Percentiles rank a stretch among this genome's conserved stretches.
phyloP scores from a whole-genome alignment of 345 rosid species.

The Psidium friedrichsthalianum region DNA sequence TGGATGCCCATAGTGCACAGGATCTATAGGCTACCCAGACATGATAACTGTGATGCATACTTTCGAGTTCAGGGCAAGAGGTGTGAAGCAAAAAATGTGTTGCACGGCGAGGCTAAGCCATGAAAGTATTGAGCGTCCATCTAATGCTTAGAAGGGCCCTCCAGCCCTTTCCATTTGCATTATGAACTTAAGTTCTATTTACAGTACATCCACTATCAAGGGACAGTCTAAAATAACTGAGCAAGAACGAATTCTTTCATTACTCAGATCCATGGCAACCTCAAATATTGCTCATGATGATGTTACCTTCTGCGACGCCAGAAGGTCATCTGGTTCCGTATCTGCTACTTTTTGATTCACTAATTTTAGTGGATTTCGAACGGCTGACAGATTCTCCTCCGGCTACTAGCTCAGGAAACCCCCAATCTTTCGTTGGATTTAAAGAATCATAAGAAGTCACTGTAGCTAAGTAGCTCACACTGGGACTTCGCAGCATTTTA shows the following conservation, averaged over 20 bases:
- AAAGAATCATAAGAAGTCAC: slow-evolving; percentile 66
- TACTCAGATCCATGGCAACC: not conserved
- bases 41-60: not conserved
- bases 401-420: slow-evolving; percentile 53
- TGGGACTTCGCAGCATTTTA: slow-evolving; percentile 65
- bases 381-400: slow-evolving; percentile 9
- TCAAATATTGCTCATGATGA: not conserved
- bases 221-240: not conserved
- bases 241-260: not conserved
- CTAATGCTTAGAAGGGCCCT: not conserved
- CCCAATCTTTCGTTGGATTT: slow-evolving; percentile 87
- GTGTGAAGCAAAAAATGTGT: not conserved
- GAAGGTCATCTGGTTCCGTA: slow-evolving; percentile 14
- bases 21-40: not conserved
- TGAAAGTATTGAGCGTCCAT: not conserved
- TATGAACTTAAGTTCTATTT: not conserved
- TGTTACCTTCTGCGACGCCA: slow-evolving; percentile 43
- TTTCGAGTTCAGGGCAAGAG: not conserved
- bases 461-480: slow-evolving; percentile 59
- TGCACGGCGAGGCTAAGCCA: not conserved
- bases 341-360: slow-evolving; percentile 19
- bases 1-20: not conserved
- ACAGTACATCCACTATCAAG: not conserved
- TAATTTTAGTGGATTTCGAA: slow-evolving; percentile 9
- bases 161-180: not conserved